Evolutionary conservation across 129 eudicot genomes (phyloP).

Genomic region (Solidago caesia): DNA sequence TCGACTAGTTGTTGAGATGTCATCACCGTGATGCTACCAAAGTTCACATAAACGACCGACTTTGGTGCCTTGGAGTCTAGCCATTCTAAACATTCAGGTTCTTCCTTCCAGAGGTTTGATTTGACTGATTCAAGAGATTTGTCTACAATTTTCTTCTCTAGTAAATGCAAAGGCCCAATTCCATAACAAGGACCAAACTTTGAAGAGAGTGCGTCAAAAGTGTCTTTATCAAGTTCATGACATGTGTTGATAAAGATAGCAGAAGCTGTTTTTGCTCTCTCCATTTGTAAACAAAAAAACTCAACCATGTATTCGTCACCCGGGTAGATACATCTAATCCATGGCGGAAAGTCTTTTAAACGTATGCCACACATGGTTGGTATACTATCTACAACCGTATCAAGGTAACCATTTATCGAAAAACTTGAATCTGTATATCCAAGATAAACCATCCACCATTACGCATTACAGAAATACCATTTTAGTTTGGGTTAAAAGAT

Average conservation of each 20-base stretch:
- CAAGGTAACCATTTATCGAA: not conserved
- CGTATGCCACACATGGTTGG: not conserved
- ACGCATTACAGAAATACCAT: too few relatives aligned
- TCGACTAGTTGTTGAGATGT: too few relatives aligned
- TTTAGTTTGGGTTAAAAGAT: too few relatives aligned
- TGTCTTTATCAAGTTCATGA: slow-evolving; percentile 1
- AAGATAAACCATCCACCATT: too few relatives aligned
- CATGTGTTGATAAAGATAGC: not conserved
- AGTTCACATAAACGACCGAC: not conserved
- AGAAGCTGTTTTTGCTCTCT: not conserved
- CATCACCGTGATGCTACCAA: not conserved
- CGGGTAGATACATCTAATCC: not conserved
- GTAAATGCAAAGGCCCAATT: slow-evolving; percentile 2
- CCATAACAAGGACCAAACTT: not conserved
- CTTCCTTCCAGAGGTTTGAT: slow-evolving; percentile 1
- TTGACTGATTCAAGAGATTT: not conserved
- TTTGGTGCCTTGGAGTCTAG: not conserved
- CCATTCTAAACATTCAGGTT: not conserved
- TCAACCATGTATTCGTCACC: slow-evolving; percentile 4
- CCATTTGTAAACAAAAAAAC: not conserved
- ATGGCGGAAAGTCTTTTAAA: not conserved
- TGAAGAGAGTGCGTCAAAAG: not conserved
- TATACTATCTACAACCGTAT: not conserved
- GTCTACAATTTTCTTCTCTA: not conserved
- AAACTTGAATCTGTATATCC: not conserved